phyloP scores from a whole-genome alignment of 148 eudicot species.

The Amaranthus cruentus region DNA sequence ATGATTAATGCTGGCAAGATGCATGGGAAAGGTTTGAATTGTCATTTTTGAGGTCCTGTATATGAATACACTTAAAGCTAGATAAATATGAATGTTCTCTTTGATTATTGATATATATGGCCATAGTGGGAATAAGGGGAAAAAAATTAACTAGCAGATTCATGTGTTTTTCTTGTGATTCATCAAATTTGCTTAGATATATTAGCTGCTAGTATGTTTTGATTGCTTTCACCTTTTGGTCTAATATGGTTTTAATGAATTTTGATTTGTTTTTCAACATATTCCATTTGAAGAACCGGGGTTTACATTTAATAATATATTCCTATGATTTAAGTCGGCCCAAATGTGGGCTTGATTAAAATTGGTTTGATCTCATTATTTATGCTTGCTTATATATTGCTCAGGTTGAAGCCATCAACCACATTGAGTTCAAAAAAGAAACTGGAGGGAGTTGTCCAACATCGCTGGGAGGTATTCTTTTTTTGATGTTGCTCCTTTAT shows the following conservation, averaged over 20 bases:
- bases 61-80: not conserved
- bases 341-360: not conserved
- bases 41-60: not conserved
- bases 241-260: not conserved
- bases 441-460: constrained; percentile 54
- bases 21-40: constrained; percentile 1
- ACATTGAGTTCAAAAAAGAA: constrained; percentile 55
- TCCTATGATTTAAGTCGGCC: no score
- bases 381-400: constrained; percentile 13
- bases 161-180: not conserved
- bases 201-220: not conserved
- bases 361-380: constrained; percentile 6
- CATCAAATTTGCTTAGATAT: not conserved
- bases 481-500: not conserved
- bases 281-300: not conserved
- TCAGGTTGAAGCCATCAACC: constrained; percentile 67
- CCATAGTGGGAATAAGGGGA: not conserved
- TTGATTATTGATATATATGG: not conserved
- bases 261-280: not conserved
- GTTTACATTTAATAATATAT: no score
- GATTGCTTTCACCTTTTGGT: not conserved
- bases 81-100: not conserved
- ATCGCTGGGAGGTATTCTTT: constrained; percentile 64
- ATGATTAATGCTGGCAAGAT: no score
- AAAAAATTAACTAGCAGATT: not conserved